Base-by-base conservation (phyloP, 1,284 basidiomycete genomes). In the Cerioporus squamosus region DNA sequence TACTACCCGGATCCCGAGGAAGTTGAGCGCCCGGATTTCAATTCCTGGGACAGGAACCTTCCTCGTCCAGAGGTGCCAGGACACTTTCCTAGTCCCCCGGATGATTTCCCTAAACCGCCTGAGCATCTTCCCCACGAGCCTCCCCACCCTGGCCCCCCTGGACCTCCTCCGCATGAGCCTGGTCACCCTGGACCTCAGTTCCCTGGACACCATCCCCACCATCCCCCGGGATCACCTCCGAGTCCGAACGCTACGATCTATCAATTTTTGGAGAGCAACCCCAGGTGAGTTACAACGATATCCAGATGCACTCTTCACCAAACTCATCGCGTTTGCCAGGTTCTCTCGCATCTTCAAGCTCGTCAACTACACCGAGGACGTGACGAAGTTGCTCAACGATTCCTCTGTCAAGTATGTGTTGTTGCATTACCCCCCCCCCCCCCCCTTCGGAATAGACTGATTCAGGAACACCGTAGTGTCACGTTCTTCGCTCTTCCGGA, bases 401-500 rank as follows among this genome's bases (percentile, higher is more conserved):
- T 68, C 78, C 29, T 72, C 76, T 22, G 65, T 70, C 15, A 67
- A 71, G 81, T 78, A 60, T 42, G 75, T 57, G 51, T 9, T 9
- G 45, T 36, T 6, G 50, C 17, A 17, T 12, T 29, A 4, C 3
- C 14, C 12, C 3, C 12, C 8, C 14, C 26, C 10, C 3, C 14
- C 12, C 3, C 12, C 8, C 33, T 36, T 36, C 33, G 12, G 33
- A 29, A 29, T 36, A 14, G 33, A 7, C 33, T 36, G 10, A 36
- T 12, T 36, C 8, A 12, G 12, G 9, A 3, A 36, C 12, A 36
- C 6, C 10, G 14, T 50, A 85, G 83, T 29, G 60, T 85, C 38
- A 84, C 83, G 0, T 82, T 85, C 69, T 85, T 85, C 60, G 83
- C 83, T 1, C 72, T 78, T 18, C 79, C 82, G 2, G 72, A 85